Conservation (phyloP, 2,329 filamentous ascomycete genomes). For the Aureobasidium pullulans region DNA sequence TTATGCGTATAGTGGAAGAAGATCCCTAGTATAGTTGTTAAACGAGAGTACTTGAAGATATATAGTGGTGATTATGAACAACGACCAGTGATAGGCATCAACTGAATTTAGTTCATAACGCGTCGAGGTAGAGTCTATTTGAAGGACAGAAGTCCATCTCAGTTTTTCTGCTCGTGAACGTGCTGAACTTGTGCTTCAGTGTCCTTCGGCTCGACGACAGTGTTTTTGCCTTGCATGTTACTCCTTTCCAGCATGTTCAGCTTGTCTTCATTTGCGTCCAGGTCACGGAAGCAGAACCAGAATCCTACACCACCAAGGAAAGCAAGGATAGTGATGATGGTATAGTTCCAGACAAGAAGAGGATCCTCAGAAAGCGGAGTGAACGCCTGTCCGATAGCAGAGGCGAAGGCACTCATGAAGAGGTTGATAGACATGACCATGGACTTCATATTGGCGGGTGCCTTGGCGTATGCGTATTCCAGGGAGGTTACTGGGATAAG, state of each 20-base stretch:
- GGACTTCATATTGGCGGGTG: conserved; percentile 39
- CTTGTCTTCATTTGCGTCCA: conserved; percentile 61
- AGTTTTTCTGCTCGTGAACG: neutral
- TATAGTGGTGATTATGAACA: no score
- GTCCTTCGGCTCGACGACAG: neutral
- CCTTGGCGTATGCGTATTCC: conserved; percentile 40
- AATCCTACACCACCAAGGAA: conserved; percentile 57
- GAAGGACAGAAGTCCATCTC: no score
- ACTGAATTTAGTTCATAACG: no score
- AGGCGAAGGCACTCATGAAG: conserved; percentile 51
- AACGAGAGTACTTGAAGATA: no score
- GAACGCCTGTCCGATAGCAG: conserved; percentile 55
- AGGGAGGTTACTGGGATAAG: conserved; percentile 30
- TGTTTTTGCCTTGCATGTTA: neutral
- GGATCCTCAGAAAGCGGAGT: conserved; percentile 56
- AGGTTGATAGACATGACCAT: conserved; percentile 50
- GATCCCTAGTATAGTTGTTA: no score
- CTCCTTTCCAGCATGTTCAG: conserved; percentile 50
- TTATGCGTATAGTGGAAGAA: no score
- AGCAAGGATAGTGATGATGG: conserved; percentile 53
- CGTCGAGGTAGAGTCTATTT: no score
- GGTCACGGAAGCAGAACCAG: conserved; percentile 59
- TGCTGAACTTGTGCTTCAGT: neutral
- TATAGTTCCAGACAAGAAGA: conserved; percentile 62
- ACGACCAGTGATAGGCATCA: no score